Conservation (phyloP, 495 filamentous ascomycete species). For the Clavariopsis aquatica region DNA sequence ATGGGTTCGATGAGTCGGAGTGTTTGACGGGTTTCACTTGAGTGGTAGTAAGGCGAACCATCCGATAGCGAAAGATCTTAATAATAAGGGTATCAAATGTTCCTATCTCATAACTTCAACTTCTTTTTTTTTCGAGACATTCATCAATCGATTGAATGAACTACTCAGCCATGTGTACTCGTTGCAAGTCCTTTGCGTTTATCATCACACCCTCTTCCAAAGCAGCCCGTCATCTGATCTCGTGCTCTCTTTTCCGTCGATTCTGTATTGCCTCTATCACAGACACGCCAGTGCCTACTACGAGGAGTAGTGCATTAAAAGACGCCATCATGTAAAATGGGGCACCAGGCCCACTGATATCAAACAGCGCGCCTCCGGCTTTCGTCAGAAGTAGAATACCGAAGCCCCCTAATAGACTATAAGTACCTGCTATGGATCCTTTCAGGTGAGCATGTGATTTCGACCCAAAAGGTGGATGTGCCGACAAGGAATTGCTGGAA, state of each 20-base stretch:
- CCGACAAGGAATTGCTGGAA: not conserved
- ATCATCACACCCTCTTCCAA: too few relatives aligned
- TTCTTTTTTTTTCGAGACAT: not conserved
- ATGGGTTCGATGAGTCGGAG: slow-evolving; percentile 41
- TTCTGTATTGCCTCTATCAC: slow-evolving; percentile 19
- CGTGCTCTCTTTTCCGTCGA: slow-evolving; percentile 8
- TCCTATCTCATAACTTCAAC: not conserved
- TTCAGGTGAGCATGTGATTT: slow-evolving; percentile 62
- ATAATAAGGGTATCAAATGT: not conserved
- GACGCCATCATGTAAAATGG: slow-evolving; percentile 91
- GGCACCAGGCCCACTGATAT: slow-evolving; percentile 64
- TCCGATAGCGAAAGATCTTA: not conserved
- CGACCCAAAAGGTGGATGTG: not conserved
- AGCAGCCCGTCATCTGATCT: not conserved
- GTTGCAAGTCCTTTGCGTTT: slow-evolving; percentile 8
- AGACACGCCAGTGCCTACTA: slow-evolving; percentile 24
- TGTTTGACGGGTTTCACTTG: too few relatives aligned
- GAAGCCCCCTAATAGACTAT: slow-evolving; percentile 85
- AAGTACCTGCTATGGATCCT: slow-evolving; percentile 90
- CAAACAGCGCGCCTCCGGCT: slow-evolving; percentile 83
- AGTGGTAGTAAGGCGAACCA: too few relatives aligned
- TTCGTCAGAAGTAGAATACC: slow-evolving; percentile 93
- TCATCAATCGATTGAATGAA: not conserved
- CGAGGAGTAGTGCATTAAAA: slow-evolving; percentile 64
- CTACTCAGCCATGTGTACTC: slow-evolving; percentile 1